Base-by-base conservation (phyloP, 1,284 basidiomycete species). In the Ceratobasidium sp. region DNA sequence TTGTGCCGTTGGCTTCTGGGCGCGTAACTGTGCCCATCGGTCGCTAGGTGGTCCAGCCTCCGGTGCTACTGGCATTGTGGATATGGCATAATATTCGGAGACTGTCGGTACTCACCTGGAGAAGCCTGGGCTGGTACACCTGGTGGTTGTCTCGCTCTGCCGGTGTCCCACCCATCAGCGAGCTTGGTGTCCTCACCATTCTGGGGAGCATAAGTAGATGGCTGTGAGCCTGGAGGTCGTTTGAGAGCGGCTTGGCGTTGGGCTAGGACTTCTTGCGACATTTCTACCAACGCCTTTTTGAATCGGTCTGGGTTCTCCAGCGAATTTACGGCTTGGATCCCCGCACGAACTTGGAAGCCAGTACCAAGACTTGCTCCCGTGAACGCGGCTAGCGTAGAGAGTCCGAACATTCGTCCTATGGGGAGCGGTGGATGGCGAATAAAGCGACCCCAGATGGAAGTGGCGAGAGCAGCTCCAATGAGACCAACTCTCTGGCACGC, bases 1-100 rank as follows among this genome's bases (percentile, higher is more conserved):
- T 39, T 83, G 80, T 2, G 83, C 83, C 37, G 82, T 75, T 75
- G 74, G 80, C 41, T 81, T 84, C 39, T 84, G 81, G 75, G 82
- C 82, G 68, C 90, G 87, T 54, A 92, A 88, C 76, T 88, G 85
- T 51, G 90, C 88, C 90, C 90, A 92, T 59, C 34, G 75, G 62
- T 46, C 77, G 62, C 58, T n/a, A n/a, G 58, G n/a, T 63, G 69
- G 74, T 24, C 65, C 46, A 41, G 77, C 76, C 73, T 46, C 77
- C 56, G 16, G 68, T 77, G 19, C 14, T 51, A 53, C 29, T 48
- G 34, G 16, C 31, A 54, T 37, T 13, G 41, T 63, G 39, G 49
- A 27, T 49, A 56, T 62, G 64, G 61, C 24, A 29, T 13, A 19
- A 51, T 6, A 14, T 24, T 9, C 9, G 8, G 27, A 59, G 27